Percentiles rank a stretch among this genome's conserved stretches.
These are phyloP conservation scores for Diphasiastrum complanatum DNA, from an alignment of 83 land plant species.

Conservation along the genomic window DNA sequence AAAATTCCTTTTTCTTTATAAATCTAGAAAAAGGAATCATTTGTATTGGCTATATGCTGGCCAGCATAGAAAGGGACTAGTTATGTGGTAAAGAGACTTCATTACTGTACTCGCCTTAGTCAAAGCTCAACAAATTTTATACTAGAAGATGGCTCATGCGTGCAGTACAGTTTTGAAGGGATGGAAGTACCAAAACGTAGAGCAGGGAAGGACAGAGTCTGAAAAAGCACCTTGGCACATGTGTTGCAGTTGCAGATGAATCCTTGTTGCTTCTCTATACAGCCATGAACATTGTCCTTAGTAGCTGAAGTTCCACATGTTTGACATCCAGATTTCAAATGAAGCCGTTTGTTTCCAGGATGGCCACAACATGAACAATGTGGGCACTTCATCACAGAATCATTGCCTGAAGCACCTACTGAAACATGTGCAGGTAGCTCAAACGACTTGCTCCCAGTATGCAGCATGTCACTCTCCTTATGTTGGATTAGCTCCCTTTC, in stretches of 20 bases:
- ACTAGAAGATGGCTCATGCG: no score
- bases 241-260: slow-evolving; percentile 39
- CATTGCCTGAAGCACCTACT: slow-evolving; percentile 8
- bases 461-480: background rate
- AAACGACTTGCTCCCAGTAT: slow-evolving; percentile 4
- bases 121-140: no score
- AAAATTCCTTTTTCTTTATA: no score
- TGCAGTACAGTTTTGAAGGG: background rate
- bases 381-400: slow-evolving; percentile 23
- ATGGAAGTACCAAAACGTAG: background rate
- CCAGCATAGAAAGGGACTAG: no score
- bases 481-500: slow-evolving; percentile 31
- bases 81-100: no score
- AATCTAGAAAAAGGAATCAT: no score
- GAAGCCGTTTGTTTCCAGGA: slow-evolving; percentile 63
- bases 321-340: slow-evolving; percentile 41
- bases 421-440: background rate
- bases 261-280: slow-evolving; percentile 39
- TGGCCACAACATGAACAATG: slow-evolving; percentile 93
- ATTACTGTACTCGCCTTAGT: no score
- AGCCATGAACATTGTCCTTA: slow-evolving; percentile 17
- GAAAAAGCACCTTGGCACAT: background rate
- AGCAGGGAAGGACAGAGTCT: no score
- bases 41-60: no score
- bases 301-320: background rate